Evolutionary conservation across 345 rosid genomes (phyloP), one percentile per base, ranked within the genome.

Genomic region (Toxicodendron radicans): DNA sequence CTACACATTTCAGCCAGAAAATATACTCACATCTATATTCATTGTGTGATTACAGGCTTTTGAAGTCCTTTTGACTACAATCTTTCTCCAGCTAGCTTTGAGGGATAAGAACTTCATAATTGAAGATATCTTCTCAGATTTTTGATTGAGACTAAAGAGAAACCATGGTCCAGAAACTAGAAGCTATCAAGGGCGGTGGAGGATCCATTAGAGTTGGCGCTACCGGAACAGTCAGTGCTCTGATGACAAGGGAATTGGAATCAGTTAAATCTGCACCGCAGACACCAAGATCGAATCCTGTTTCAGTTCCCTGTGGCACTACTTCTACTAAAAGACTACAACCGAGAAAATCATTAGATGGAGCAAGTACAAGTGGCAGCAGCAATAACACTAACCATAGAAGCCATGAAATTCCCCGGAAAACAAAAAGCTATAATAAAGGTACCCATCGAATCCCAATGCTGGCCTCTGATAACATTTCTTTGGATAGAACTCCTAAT

Each of bases 201-300:
- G 99, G 97, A 76, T 88, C 98, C 23, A 84, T 93, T 79, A 89
- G 78, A 81, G 83, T 95, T 24, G 99, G 99, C 64, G 81, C 98
- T 5, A 93, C 89, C 1, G 98, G 99, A 74, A 91, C 94, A 59
- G 86, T 95, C 30, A 77, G 94, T 71, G 77, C 94, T 73, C 82
- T 95, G 69, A 91, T 95, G 90, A 86, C 92, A 13, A 88, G 86
- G 74, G 99, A 95, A 84, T 78, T 95, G 75, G 96, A 93, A 78
- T 81, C 87, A 52, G 61, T 82, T 41, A 87, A 85, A 68, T 27
- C 94, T 64, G 77, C 85, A 2, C 85, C 90, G 4, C 79, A 83
- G 57, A 73, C 83, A 13, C 84, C 88, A 70, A 79, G 76, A 54
- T 78, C 85, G 7, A 62, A 76, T 79, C 82, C 89, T 60, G 90